These are phyloP conservation scores for Paecilomyces sp. DNA, from an alignment of 2,329 filamentous ascomycete genomes.

Conservation along the genomic window DNA sequence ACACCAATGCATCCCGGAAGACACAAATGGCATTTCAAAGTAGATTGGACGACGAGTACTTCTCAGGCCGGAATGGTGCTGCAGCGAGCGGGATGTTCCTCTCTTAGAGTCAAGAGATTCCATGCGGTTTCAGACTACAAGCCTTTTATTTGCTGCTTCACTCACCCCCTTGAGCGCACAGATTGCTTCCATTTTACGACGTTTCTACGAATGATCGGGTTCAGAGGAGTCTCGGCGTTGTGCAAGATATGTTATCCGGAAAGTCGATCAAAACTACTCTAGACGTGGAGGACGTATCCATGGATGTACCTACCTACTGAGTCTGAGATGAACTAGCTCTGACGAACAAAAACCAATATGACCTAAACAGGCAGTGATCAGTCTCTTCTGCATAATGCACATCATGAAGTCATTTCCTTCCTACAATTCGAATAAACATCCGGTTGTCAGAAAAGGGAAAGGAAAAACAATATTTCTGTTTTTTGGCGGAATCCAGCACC, in stretches of 20 bases:
- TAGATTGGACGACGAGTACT: conserved; percentile 21
- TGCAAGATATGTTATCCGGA: background rate
- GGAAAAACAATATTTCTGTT: background rate
- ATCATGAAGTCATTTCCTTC: background rate
- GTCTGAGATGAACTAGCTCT: too few species aligned
- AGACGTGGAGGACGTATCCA: too few species aligned
- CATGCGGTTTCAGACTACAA: background rate
- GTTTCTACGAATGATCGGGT: background rate
- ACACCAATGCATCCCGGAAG: conserved; percentile 16
- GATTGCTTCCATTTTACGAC: background rate
- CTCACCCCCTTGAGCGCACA: background rate
- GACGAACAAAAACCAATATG: too few species aligned
- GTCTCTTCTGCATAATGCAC: background rate
- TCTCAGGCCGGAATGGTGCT: conserved; percentile 7
- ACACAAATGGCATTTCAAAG: conserved; percentile 13
- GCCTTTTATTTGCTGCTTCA: background rate
- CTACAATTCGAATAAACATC: background rate
- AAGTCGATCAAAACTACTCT: background rate
- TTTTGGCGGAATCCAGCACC: background rate
- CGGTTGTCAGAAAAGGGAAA: background rate
- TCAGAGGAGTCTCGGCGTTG: background rate
- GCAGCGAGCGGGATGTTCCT: background rate
- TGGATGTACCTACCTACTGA: too few species aligned
- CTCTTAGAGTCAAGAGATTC: background rate
- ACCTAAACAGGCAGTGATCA: background rate